A percentile compares a stretch with the other conserved stretches of the same genome.
Evolutionary conservation across 169 alveolate species (phyloP).

Genomic region (Amoebophrya sp.): DNA sequence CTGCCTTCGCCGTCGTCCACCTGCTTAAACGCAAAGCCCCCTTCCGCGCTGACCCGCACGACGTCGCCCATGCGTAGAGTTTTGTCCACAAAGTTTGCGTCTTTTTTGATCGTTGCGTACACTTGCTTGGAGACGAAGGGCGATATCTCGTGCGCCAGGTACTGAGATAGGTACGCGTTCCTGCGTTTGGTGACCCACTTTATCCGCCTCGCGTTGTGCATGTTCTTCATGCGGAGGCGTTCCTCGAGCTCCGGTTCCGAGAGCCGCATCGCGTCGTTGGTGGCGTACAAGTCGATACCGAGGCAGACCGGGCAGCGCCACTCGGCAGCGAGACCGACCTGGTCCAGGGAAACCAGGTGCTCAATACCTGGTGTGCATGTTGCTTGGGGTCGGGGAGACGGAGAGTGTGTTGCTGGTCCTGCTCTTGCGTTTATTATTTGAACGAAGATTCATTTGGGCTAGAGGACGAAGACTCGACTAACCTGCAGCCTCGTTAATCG

Average conservation of each 20-base stretch:
- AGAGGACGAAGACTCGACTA: no score
- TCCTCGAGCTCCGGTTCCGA: not conserved
- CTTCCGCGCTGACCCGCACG: not conserved
- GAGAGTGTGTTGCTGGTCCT: no score
- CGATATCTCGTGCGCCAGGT: not conserved
- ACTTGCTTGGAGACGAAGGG: not conserved
- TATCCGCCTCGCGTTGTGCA: not conserved
- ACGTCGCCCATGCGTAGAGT: not conserved
- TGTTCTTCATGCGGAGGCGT: not conserved
- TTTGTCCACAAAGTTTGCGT: not conserved
- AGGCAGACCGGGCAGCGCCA: not conserved
- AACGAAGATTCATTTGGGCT: no score
- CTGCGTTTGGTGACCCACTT: not conserved
- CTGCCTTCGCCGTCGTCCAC: no score
- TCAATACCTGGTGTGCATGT: not conserved
- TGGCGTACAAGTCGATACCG: not conserved
- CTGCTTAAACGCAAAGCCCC: not conserved
- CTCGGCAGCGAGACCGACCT: not conserved
- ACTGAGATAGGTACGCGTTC: not conserved
- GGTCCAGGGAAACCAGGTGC: not conserved
- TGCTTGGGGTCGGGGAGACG: no score
- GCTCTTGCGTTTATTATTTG: no score
- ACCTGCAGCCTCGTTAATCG: no score
- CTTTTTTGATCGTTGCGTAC: not conserved
- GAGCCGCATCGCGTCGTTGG: not conserved